These are phyloP conservation scores for Lactarius sanguifluus DNA, from an alignment of 768 basidiomycete species.

Conservation along the genomic window DNA sequence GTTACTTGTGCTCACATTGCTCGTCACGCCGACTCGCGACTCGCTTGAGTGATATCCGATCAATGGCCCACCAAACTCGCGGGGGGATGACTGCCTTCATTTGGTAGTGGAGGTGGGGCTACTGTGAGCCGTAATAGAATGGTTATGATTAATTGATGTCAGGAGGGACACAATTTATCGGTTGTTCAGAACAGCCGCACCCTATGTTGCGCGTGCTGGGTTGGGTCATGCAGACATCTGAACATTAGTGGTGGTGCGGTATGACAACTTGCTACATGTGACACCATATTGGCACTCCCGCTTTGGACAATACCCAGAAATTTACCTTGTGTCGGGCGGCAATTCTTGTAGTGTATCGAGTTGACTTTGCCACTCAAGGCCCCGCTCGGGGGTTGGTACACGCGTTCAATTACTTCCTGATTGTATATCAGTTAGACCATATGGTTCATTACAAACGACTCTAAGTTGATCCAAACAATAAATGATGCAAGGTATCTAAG, in stretches of 20 bases:
- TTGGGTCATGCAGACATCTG: too few species aligned
- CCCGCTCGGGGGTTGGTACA: neutral
- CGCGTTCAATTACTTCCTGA: neutral
- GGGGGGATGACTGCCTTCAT: neutral
- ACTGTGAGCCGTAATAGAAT: neutral
- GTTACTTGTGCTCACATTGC: neutral
- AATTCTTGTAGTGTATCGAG: neutral
- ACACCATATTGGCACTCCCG: neutral
- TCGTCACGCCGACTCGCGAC: too few species aligned
- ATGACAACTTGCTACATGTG: too few species aligned
- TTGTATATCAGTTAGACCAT: neutral
- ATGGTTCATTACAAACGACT: neutral
- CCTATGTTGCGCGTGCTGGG: too few species aligned
- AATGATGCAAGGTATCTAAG: neutral
- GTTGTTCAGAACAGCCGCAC: too few species aligned
- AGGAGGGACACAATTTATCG: too few species aligned
- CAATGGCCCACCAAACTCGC: too few species aligned
- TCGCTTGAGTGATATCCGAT: neutral
- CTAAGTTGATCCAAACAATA: neutral
- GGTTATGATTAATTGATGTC: too few species aligned
- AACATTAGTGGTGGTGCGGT: too few species aligned
- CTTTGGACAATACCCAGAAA: neutral
- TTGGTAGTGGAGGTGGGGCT: too few species aligned
- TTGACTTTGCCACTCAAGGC: neutral
- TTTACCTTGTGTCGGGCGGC: neutral